phyloP scores from a whole-genome alignment of 805 yeast species.

The Candida coleopterorum region DNA sequence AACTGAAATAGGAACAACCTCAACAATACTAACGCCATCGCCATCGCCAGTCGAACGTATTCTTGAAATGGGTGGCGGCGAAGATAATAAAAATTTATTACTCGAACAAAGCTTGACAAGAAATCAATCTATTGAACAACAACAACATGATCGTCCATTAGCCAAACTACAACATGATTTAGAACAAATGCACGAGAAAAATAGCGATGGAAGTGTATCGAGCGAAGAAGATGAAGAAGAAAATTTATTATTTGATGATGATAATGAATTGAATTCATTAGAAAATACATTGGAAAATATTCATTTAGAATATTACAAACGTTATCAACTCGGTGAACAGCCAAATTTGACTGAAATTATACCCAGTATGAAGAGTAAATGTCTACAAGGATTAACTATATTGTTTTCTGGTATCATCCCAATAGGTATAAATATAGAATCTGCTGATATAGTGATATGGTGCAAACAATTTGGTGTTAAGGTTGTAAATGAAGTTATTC shows the following conservation, averaged over 20 bases:
- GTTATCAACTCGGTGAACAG: conserved; percentile 17
- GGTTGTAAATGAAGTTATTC: conserved; percentile 66
- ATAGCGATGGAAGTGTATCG: conserved; percentile 16
- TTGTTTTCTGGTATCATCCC: conserved; percentile 90
- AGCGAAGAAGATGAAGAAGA: conserved; percentile 34
- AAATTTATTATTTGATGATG: conserved; percentile 70
- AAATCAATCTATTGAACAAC: conserved; percentile 69
- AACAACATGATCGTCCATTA: conserved; percentile 76
- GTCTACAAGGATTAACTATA: conserved; percentile 64
- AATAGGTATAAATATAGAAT: conserved; percentile 62
- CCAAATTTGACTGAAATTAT: conserved; percentile 71
- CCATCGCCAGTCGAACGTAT: conserved; percentile 49
- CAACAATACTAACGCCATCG: no score
- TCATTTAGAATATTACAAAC: conserved; percentile 62
- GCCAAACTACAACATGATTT: conserved; percentile 77
- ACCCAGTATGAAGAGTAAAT: conserved; percentile 66
- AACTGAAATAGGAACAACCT: conserved; percentile 6
- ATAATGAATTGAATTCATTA: conserved; percentile 64
- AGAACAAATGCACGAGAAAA: conserved; percentile 33
- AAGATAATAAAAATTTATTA: conserved; percentile 43
- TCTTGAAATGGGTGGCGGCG: conserved; percentile 43
- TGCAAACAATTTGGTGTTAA: conserved; percentile 86
- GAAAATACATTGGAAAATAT: conserved; percentile 58
- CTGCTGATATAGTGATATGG: conserved; percentile 90
- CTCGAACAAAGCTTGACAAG: conserved; percentile 58